Percentiles rank a stretch among this genome's conserved stretches.
Conservation (phyloP, 108 stramenopile genomes). For the Cyclostephanos invisitatus region DNA sequence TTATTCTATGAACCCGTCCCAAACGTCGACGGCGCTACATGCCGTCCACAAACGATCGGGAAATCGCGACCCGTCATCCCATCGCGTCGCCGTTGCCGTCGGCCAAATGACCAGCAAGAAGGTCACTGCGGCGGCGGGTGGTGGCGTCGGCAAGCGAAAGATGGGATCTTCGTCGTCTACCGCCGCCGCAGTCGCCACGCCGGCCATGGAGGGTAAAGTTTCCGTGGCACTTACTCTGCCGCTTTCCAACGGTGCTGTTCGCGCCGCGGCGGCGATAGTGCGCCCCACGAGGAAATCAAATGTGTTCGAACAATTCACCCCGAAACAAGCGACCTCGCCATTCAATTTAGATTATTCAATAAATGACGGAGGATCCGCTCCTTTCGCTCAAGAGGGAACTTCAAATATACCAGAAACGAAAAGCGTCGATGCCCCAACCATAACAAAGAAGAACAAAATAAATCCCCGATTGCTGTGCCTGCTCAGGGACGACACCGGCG, state of each 20-base stretch:
- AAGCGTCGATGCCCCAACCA: not conserved
- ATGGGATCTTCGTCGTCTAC: not conserved
- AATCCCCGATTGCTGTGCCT: conserved; percentile 32
- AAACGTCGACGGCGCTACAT: not conserved
- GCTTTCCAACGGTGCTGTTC: not conserved
- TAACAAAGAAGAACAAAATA: conserved; percentile 15
- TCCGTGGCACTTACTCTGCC: not conserved
- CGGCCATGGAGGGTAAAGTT: not conserved
- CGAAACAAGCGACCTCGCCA: conserved; percentile 17
- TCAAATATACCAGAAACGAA: not conserved
- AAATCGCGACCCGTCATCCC: conserved; percentile 15
- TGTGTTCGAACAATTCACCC: conserved; percentile 46
- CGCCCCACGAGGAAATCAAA: conserved; percentile 13
- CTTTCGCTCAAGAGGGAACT: not conserved
- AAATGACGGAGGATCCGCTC: not conserved
- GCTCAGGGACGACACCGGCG: conserved; percentile 41
- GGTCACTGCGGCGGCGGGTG: not conserved
- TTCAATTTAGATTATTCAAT: conserved; percentile 25
- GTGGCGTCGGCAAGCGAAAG: not conserved
- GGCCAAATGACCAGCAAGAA: not conserved
- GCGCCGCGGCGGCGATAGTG: conserved; percentile 3
- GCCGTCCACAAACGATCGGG: conserved; percentile 34
- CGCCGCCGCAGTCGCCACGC: not conserved
- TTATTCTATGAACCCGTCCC: not conserved
- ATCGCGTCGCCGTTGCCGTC: not conserved